phyloP scores from a whole-genome alignment of 495 filamentous ascomycete genomes.

The Parachaetomium inaequale region DNA sequence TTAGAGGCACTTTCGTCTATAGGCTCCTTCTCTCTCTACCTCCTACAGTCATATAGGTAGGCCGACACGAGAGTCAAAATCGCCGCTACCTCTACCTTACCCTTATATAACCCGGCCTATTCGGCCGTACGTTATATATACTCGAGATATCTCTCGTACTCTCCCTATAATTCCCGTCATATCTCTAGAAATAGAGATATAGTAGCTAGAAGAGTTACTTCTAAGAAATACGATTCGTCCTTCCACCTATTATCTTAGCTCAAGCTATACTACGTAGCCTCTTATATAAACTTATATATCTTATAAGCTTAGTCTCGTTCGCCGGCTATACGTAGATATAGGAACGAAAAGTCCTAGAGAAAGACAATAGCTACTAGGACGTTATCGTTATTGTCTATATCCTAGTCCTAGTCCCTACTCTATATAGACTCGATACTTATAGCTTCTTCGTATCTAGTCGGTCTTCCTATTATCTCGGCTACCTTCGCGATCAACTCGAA shows the following conservation, averaged over 20 bases:
- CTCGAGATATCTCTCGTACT: conserved; percentile 22
- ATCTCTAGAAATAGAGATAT: conserved; percentile 14
- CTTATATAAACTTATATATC: conserved; percentile 29
- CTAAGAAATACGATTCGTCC: conserved; percentile 20
- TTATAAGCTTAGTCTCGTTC: conserved; percentile 11
- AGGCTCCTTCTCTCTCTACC: conserved; percentile 4
- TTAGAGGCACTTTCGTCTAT: neutral
- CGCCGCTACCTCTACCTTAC: conserved; percentile 17
- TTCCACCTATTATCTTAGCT: neutral
- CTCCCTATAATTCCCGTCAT: conserved; percentile 15
- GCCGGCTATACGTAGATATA: neutral
- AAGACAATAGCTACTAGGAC: conserved; percentile 14
- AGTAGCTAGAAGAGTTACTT: conserved; percentile 11
- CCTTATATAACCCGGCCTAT: conserved; percentile 19
- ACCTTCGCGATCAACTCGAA: conserved; percentile 11
- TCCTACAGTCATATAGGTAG: conserved; percentile 17
- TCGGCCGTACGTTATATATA: conserved; percentile 14
- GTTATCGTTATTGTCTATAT: neutral
- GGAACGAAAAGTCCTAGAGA: conserved; percentile 23
- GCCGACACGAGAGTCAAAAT: conserved; percentile 18
- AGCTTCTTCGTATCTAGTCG: too few relatives aligned
- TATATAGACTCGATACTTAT: too few relatives aligned
- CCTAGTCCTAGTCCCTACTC: too few relatives aligned
- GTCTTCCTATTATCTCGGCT: neutral
- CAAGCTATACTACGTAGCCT: conserved; percentile 25